A percentile compares a stretch with the other conserved stretches of the same genome.
phyloP scores from a whole-genome alignment of 768 basidiomycete species.

The Wakefieldia striispora region DNA sequence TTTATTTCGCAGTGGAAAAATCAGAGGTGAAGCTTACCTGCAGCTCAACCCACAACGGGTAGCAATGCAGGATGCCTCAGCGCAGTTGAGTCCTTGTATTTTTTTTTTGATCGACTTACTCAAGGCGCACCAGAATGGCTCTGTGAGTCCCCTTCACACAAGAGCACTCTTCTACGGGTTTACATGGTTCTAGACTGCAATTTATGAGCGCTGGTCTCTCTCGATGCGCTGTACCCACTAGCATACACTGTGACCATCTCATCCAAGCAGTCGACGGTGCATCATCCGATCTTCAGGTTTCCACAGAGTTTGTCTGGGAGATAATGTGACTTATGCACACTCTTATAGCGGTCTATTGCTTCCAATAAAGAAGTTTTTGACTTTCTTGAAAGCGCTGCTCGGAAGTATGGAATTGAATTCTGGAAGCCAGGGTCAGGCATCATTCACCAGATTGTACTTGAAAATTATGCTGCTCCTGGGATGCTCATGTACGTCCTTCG shows the following conservation, averaged over 20 bases:
- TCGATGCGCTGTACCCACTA: constrained; percentile 80
- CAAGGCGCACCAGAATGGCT: constrained; percentile 63
- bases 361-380: constrained; percentile 97
- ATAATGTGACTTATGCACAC: background rate
- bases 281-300: constrained; percentile 77
- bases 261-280: constrained; percentile 94
- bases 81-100: constrained; percentile 59
- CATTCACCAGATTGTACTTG: constrained; percentile 97
- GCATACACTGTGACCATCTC: constrained; percentile 97
- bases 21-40: constrained; percentile 86
- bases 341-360: constrained; percentile 68
- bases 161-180: constrained; percentile 2
- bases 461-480: constrained; percentile 95
- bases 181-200: constrained; percentile 60
- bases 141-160: constrained; percentile 45
- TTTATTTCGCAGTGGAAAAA: constrained; percentile 59
- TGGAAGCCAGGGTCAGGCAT: constrained; percentile 91
- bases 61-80: constrained; percentile 95
- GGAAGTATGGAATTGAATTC: constrained; percentile 95
- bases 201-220: constrained; percentile 96
- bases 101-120: constrained; percentile 5
- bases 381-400: constrained; percentile 89
- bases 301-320: background rate
- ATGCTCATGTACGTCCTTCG: constrained; percentile 71
- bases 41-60: constrained; percentile 91